Percentiles rank a stretch among this genome's conserved stretches.
phyloP scores from a whole-genome alignment of 805 yeast genomes.

The Teunomyces tritomae region DNA sequence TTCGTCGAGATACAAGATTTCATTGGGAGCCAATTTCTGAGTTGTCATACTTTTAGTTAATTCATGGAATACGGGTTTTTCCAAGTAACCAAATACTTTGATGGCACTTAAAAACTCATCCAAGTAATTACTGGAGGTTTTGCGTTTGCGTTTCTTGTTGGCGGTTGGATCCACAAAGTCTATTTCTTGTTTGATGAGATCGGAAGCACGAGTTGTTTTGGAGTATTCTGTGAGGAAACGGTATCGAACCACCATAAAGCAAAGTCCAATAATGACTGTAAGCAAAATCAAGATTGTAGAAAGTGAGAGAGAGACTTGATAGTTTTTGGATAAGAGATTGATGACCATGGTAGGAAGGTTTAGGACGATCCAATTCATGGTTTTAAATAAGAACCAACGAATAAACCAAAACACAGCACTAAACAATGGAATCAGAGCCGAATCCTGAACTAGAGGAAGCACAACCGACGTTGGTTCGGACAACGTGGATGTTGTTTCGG shows the following conservation, averaged over 20 bases:
- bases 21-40: conserved; percentile 74
- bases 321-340: conserved; percentile 37
- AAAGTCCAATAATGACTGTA: conserved; percentile 25
- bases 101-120: conserved; percentile 91
- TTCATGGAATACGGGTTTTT: conserved; percentile 87
- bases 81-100: conserved; percentile 90
- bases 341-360: conserved; percentile 19
- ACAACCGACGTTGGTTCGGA: not conserved
- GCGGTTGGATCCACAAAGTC: conserved; percentile 43
- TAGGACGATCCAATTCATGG: conserved; percentile 16
- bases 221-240: conserved; percentile 64
- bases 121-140: conserved; percentile 58
- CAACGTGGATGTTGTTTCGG: not conserved
- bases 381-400: conserved; percentile 18
- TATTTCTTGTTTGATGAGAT: conserved; percentile 41
- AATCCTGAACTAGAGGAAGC: conserved; percentile 12
- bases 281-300: conserved; percentile 41
- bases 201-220: conserved; percentile 32
- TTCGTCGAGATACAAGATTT: conserved; percentile 69
- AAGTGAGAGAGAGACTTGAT: conserved; percentile 52
- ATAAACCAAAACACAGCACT: conserved; percentile 15
- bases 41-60: conserved; percentile 90
- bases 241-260: conserved; percentile 56
- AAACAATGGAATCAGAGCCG: conserved; percentile 13
- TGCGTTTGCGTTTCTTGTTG: conserved; percentile 18